Conservation (phyloP, 2,329 filamentous ascomycete species). For the Neonectria punicea region DNA sequence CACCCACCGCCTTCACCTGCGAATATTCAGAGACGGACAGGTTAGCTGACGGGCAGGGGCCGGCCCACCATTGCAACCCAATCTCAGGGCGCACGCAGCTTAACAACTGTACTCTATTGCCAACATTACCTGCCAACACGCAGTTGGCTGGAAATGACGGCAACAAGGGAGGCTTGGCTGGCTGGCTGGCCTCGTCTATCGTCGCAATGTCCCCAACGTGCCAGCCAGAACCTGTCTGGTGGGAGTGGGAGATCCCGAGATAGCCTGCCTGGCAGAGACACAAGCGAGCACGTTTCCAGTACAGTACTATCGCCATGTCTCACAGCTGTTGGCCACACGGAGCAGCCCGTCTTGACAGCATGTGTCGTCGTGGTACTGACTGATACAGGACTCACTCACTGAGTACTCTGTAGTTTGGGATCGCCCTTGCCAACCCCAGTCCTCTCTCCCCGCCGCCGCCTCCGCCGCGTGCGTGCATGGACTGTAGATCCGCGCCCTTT, state of each 20-base stretch:
- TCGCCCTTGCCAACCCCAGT: not conserved
- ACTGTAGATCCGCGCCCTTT: constrained; percentile 21
- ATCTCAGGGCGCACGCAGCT: constrained; percentile 22
- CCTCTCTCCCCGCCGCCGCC: constrained; percentile 14
- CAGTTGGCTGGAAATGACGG: not conserved
- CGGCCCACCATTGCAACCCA: constrained; percentile 26
- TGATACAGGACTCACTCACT: no score
- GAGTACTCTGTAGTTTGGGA: no score
- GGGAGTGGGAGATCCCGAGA: not conserved
- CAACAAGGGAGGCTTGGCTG: not conserved
- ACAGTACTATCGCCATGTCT: not conserved
- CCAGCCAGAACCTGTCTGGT: not conserved
- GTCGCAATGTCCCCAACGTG: constrained; percentile 1
- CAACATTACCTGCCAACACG: not conserved
- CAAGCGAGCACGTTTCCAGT: not conserved
- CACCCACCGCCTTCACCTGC: constrained; percentile 13
- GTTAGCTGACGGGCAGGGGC: constrained; percentile 18
- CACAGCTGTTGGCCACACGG: not conserved
- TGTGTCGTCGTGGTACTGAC: not conserved
- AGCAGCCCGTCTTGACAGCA: not conserved
- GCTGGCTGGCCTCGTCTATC: not conserved
- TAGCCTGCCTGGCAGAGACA: not conserved
- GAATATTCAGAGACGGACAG: not conserved
- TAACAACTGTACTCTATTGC: not conserved
- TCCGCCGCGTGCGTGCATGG: constrained; percentile 18